Base-by-base conservation (phyloP, 176 grass and related monocot genomes). In the Aegilops speltoides region DNA sequence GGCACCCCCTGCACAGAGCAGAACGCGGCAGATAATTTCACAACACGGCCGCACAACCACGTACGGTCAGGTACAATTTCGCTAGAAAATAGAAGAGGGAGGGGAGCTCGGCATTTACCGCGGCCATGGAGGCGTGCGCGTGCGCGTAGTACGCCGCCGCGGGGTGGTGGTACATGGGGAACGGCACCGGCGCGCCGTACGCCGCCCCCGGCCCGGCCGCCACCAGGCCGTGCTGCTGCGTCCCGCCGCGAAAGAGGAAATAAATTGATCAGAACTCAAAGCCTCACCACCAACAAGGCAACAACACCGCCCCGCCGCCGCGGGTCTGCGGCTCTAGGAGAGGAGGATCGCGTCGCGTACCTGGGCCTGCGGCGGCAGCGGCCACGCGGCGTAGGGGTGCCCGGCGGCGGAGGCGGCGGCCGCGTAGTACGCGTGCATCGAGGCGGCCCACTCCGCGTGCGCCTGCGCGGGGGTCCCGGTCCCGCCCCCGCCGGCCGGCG, bases 141-240 rank as follows among this genome's bases (percentile, higher is more conserved):
- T 93, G 89, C 59, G 93, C 82, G 89, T 94, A 98, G 75, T 94
- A 91, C 4, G 87, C 85, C 14, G 87, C 85, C 10, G 87, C 72
- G 13, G 72, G 72, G 72, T 75, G 86, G 33, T 87, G 85, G 68
- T 90, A 92, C 66, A 92, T 33, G 37, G 91, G 74, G 56, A 92
- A 92, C 69, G 93, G 68, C 79, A 93, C 78, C 57, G 93, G 85
- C 50, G 86, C 60, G 54, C 89, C 88, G 71, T 89, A 98, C 60
- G 85, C 77, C 9, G 63, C 37, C 0, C 79, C 85, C 10, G 75
- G 57, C 31, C 71, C 86, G 37, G 89, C 79, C 13, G 76, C 62
- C 79, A 93, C 66, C n/a, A 95, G 72, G 67, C 86, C 89, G 78
- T 89, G 86, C 36, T 85, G 85, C 68, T 43, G 68, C 79, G 11